These are phyloP conservation scores for Yamadazyma akitaensis DNA, from an alignment of 805 yeast species.

Conservation along the genomic window DNA sequence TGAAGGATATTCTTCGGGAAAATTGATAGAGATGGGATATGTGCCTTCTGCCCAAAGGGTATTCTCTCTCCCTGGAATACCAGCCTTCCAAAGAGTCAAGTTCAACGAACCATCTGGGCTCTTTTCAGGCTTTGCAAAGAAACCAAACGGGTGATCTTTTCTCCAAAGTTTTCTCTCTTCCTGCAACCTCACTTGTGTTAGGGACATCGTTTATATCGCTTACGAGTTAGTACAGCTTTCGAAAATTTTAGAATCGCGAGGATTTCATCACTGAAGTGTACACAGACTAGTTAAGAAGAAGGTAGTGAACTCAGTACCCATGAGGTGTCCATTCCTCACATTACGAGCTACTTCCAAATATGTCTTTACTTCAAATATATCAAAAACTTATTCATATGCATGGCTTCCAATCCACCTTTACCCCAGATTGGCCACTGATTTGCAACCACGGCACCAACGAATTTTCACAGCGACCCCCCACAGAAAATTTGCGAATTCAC, in stretches of 20 bases:
- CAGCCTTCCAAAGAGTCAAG: conserved; percentile 86
- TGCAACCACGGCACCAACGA: conserved; percentile 4
- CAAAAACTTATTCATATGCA: too few relatives aligned
- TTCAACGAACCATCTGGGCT: conserved; percentile 80
- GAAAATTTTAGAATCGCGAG: conserved; percentile 1
- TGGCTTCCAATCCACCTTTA: neutral
- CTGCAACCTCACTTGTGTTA: conserved; percentile 80
- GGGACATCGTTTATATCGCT: conserved; percentile 36
- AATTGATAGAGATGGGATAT: conserved; percentile 75
- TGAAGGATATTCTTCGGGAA: conserved; percentile 92
- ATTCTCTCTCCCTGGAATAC: conserved; percentile 87
- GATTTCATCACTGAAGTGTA: neutral
- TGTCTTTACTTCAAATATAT: too few relatives aligned
- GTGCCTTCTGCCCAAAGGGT: conserved; percentile 91
- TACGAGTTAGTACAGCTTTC: neutral
- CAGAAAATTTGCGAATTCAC: neutral
- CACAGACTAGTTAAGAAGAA: neutral
- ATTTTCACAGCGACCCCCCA: conserved; percentile 7
- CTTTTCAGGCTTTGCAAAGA: conserved; percentile 86
- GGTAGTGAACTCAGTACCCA: too few relatives aligned
- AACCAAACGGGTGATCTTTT: conserved; percentile 97
- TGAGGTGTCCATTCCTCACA: too few relatives aligned
- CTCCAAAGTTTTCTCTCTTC: conserved; percentile 98
- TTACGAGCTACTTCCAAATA: too few relatives aligned
- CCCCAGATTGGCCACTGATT: neutral